Base-by-base conservation (phyloP, 129 eudicot species). In the Mikania micrantha region DNA sequence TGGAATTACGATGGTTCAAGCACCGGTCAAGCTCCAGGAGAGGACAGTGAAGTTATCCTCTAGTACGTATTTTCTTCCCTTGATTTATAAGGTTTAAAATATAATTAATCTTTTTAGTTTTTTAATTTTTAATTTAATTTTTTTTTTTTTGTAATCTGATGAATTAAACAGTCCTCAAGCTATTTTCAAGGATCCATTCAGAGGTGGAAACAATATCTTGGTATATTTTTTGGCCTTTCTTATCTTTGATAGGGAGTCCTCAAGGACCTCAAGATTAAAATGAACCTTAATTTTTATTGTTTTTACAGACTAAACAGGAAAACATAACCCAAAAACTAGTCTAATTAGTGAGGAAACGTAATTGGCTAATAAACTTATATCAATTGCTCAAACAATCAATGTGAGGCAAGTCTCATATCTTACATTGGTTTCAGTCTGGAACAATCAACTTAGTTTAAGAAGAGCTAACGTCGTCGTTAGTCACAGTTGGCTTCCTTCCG, bases 1-100 rank as follows among this genome's bases (percentile, higher is more conserved):
- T 91, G 97, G 97, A 91, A 91, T 20, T 91, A 81, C 32, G 97
- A 91, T 70, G 97, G 97, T 1, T 87, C 96, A 3, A 91, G 97
- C 78, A 91, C 97, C 0, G 96, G 95, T 17, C 97, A 91, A 71
- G 97, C 97, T 16, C 94, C 98, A 0, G 98, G 98, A 15, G 88
- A 91, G 20, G 98, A 91, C 66, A 85, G 95, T 65, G 98, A 91
- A 82, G 98, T 91, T 36, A 91, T 91, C 54, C n/a, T 91, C 59
- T 91, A 88, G 98, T 91, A 66, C 32, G 96, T 68, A 42, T 42
- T 63, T 13, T 3, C 25, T 5, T 25, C 16, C 0, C 19, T 70
- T 41, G 3, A 22, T 31, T 50, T n/a, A 17, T 28, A 17, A 19
- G 17, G 21, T 35, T 5, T 11, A 0, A 15, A 11, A 65, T 41